Percentiles rank a stretch among this genome's conserved stretches.
These are phyloP conservation scores for Didymella pomorum DNA, from an alignment of 2,329 filamentous ascomycete genomes.

Conservation along the genomic window DNA sequence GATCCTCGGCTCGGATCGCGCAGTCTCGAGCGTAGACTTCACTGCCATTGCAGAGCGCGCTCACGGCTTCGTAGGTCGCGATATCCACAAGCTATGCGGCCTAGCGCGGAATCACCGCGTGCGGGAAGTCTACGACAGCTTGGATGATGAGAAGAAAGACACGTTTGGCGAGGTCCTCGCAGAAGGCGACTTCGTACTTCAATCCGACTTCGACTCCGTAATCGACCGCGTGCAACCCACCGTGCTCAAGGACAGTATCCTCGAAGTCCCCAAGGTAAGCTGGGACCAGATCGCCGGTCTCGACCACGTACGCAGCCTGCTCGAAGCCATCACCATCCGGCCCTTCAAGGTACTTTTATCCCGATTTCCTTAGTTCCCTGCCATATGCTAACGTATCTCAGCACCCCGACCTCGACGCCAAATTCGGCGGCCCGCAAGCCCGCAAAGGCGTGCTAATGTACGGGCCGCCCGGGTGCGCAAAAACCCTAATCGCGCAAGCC, in stretches of 20 bases:
- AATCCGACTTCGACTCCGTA: conserved; percentile 69
- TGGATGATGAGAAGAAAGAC: conserved; percentile 36
- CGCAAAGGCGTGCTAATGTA: conserved; percentile 88
- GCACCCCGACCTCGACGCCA: conserved; percentile 47
- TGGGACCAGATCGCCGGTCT: conserved; percentile 93
- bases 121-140: conserved; percentile 26
- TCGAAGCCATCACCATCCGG: conserved; percentile 66
- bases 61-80: conserved; percentile 85
- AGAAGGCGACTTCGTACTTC: conserved; percentile 33
- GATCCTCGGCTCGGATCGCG: conserved; percentile 56
- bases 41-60: conserved; percentile 73
- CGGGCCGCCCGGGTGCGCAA: conserved; percentile 92
- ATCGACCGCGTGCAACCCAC: conserved; percentile 76
- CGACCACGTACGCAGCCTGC: conserved; percentile 70
- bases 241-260: conserved; percentile 86
- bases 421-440: conserved; percentile 52
- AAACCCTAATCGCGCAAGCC: conserved; percentile 90
- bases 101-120: conserved; percentile 56
- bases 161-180: conserved; percentile 29
- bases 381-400: too few relatives aligned
- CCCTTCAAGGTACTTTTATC: conserved; percentile 57
- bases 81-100: conserved; percentile 72
- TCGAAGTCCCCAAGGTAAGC: conserved; percentile 84
- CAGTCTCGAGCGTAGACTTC: conserved; percentile 58
- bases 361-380: too few relatives aligned